Base-by-base conservation (phyloP, 2,329 filamentous ascomycete species). In the Hypoxylon sp. region DNA sequence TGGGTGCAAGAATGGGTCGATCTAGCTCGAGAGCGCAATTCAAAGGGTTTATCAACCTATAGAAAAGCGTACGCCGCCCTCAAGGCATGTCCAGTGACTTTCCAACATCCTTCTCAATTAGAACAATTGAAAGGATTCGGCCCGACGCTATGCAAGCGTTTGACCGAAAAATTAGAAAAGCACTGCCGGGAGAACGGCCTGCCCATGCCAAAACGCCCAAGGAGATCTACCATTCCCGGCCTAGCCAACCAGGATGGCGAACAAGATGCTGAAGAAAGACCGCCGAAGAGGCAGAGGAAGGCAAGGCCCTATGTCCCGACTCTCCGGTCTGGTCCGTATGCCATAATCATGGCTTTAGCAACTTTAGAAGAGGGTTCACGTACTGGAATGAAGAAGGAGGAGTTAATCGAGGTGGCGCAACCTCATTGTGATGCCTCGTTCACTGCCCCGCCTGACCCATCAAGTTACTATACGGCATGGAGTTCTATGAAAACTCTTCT, bases 1-100 rank as follows among this genome's bases (percentile, higher is more conserved):
- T 94, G 91, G 88, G 87, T 94, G 53, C 90, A 91, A 74, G 91
- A 94, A 81, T 93, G 90, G 90, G 85, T 91, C 52, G 90, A 94
- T 46, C 76, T 85, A 41, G 91, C 91, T 11, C 84, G 85, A 51
- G 87, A 92, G 70, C 86, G 85, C 47, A 92, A 90, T 74, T 87
- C 87, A 16, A 93, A 92, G 75, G 90, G 90, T 21, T 79, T 88
- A 23, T 87, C 84, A n/a, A 89, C 87, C 0, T 95, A 94, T 77
- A 91, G 87, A 69, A 88, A 90, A 71, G 92, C 92, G 0, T 93
- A 93, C 74, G 85, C 92, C 62, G 91, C 92, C 2, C 86, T 96
- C 77, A 92, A 90, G 78, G 87, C 87, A 11, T 94, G 91, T 68
- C 92, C 92, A 0, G 81, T 93, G 39, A 79, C 80, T 1, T 92